Evolutionary conservation across 208 protist species (phyloP).

Genomic region (Leishmania tarentolae): DNA sequence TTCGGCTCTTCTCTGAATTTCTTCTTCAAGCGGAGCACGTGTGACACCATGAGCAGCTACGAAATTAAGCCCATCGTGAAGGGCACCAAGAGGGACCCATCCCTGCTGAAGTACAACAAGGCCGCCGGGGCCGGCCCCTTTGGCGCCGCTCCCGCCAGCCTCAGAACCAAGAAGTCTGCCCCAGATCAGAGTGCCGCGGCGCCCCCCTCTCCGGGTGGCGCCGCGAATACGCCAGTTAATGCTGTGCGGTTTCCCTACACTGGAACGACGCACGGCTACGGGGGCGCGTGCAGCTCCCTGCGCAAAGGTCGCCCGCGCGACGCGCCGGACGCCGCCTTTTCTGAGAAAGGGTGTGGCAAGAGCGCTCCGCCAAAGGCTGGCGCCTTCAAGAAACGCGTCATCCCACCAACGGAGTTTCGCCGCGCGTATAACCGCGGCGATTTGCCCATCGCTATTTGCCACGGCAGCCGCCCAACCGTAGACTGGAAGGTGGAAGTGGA

Average conservation of each 20-base stretch:
- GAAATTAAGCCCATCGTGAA: constrained; percentile 89
- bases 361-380: constrained; percentile 84
- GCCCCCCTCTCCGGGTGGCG: constrained; percentile 13
- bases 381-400: constrained; percentile 82
- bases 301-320: constrained; percentile 81
- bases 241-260: constrained; percentile 71
- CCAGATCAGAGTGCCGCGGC: constrained; percentile 4
- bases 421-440: constrained; percentile 98
- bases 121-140: constrained; percentile 84
- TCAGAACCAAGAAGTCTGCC: constrained; percentile 47
- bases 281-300: constrained; percentile 88
- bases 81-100: constrained; percentile 88
- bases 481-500: constrained; percentile 98
- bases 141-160: constrained; percentile 68
- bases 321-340: constrained; percentile 68
- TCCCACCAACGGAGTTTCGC: constrained; percentile 96
- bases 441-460: constrained; percentile 96
- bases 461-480: constrained; percentile 82
- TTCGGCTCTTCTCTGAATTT: not conserved
- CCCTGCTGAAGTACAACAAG: constrained; percentile 78
- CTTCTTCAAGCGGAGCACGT: not conserved
- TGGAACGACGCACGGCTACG: constrained; percentile 74
- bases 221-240: constrained; percentile 19
- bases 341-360: constrained; percentile 76
- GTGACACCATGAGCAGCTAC: constrained; percentile 71